A percentile compares a stretch with the other conserved stretches of the same genome.
phyloP scores from a whole-genome alignment of 768 basidiomycete genomes.

The Mycena latifolia region DNA sequence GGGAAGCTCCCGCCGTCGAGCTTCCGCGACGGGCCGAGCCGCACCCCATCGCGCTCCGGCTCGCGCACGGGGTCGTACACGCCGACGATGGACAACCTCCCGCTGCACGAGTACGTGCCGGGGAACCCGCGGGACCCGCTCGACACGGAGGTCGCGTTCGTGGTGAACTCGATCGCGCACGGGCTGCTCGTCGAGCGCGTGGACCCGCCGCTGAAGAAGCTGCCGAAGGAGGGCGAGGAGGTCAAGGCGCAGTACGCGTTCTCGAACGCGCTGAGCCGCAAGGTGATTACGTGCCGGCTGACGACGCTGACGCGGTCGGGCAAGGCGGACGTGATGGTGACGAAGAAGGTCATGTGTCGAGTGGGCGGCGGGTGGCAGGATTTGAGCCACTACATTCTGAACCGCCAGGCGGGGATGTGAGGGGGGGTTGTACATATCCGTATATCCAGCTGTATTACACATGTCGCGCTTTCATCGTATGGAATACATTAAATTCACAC shows the following conservation, averaged over 20 bases:
- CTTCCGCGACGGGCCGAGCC: conserved; percentile 72
- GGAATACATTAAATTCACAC: conserved; percentile 41
- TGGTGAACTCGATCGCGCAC: conserved; percentile 84
- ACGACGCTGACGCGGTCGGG: conserved; percentile 79
- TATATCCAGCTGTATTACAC: conserved; percentile 36
- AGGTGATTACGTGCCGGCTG: conserved; percentile 83
- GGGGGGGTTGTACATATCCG: conserved; percentile 11
- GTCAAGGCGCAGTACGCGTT: conserved; percentile 88
- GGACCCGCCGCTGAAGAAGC: conserved; percentile 77
- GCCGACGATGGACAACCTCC: conserved; percentile 64
- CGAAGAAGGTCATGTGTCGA: conserved; percentile 93
- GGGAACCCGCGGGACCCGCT: conserved; percentile 82
- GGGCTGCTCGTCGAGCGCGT: conserved; percentile 83
- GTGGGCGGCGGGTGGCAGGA: conserved; percentile 90
- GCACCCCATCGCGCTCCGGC: conserved; percentile 72
- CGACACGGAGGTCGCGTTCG: conserved; percentile 79
- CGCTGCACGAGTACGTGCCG: conserved; percentile 73
- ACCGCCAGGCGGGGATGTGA: conserved; percentile 79
- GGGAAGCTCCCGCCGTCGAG: conserved; percentile 79
- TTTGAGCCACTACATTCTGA: conserved; percentile 80
- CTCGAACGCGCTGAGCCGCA: conserved; percentile 77
- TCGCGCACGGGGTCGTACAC: conserved; percentile 78
- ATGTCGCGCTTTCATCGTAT: conserved; percentile 35
- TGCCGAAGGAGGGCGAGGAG: conserved; percentile 82
- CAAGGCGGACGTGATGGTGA: conserved; percentile 56